Conservation (phyloP, 352 stramenopile genomes). For the Pythium scleroteichum region DNA sequence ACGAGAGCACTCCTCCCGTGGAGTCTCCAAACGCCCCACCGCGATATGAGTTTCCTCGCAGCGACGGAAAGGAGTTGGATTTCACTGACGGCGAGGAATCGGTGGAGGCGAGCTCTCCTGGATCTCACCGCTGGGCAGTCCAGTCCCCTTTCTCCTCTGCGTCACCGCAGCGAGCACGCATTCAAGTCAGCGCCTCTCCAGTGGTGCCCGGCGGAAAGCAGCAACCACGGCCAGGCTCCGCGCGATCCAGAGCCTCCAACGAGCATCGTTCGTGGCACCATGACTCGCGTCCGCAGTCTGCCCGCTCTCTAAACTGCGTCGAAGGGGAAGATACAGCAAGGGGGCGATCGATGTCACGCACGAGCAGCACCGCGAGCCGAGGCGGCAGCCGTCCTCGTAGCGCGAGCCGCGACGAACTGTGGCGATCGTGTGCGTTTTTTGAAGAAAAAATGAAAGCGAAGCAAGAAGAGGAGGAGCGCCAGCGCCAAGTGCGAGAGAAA, state of each 20-base stretch:
- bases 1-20: slow-evolving; percentile 24
- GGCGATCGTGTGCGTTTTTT: slow-evolving; percentile 53
- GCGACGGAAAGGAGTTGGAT: slow-evolving; percentile 4
- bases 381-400: slow-evolving; percentile 25
- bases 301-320: not conserved
- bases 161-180: not conserved
- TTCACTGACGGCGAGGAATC: slow-evolving; percentile 13
- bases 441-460: slow-evolving; percentile 54
- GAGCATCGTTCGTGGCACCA: not conserved
- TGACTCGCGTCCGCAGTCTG: not conserved
- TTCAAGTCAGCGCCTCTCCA: slow-evolving; percentile 25
- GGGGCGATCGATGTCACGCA: not conserved
- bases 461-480: slow-evolving; percentile 31
- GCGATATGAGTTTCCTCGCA: not conserved
- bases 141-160: not conserved
- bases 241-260: not conserved
- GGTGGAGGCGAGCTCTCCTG: not conserved
- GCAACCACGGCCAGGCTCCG: not conserved
- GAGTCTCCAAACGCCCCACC: not conserved
- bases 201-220: slow-evolving; percentile 19
- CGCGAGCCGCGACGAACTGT: slow-evolving; percentile 26
- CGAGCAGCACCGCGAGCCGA: not conserved
- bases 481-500: slow-evolving; percentile 22
- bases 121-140: slow-evolving; percentile 2
- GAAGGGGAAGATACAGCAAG: not conserved